Evolutionary conservation across 2,329 filamentous ascomycete genomes (phyloP).

Genomic region (Fusarium nanum): DNA sequence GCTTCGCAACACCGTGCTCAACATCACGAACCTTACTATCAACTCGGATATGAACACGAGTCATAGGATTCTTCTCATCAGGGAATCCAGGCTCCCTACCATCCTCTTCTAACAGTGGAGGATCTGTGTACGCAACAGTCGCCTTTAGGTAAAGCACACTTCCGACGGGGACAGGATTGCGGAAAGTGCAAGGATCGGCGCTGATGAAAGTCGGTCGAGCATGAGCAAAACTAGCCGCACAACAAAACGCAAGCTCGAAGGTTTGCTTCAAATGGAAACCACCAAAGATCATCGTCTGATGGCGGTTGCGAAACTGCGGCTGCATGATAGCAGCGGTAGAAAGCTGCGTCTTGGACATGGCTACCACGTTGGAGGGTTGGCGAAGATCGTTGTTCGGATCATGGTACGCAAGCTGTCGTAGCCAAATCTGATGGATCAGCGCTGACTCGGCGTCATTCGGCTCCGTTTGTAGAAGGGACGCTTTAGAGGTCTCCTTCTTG

Average conservation of each 20-base stretch:
- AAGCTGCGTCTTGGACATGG: slow-evolving; percentile 47
- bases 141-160: slow-evolving; percentile 48
- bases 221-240: slow-evolving; percentile 49
- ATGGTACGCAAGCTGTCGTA: slow-evolving; percentile 46
- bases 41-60: slow-evolving; percentile 47
- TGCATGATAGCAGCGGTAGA: slow-evolving; percentile 49
- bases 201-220: slow-evolving; percentile 48
- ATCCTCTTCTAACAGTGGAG: slow-evolving; percentile 46
- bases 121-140: slow-evolving; percentile 48
- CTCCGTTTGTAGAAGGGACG: slow-evolving; percentile 44
- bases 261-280: slow-evolving; percentile 50
- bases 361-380: slow-evolving; percentile 44
- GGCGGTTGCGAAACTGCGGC: slow-evolving; percentile 47
- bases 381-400: slow-evolving; percentile 45
- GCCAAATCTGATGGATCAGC: slow-evolving; percentile 48
- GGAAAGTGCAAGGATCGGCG: slow-evolving; percentile 48
- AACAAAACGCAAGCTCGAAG: slow-evolving; percentile 49
- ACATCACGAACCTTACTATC: slow-evolving; percentile 49
- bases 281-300: slow-evolving; percentile 50
- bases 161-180: slow-evolving; percentile 47
- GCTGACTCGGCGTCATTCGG: slow-evolving; percentile 47
- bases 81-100: slow-evolving; percentile 40
- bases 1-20: slow-evolving; percentile 47
- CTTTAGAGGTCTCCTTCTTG: slow-evolving; percentile 43
- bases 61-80: slow-evolving; percentile 42